Conservation (phyloP, 345 rosid species). For the Barbarea vulgaris region DNA sequence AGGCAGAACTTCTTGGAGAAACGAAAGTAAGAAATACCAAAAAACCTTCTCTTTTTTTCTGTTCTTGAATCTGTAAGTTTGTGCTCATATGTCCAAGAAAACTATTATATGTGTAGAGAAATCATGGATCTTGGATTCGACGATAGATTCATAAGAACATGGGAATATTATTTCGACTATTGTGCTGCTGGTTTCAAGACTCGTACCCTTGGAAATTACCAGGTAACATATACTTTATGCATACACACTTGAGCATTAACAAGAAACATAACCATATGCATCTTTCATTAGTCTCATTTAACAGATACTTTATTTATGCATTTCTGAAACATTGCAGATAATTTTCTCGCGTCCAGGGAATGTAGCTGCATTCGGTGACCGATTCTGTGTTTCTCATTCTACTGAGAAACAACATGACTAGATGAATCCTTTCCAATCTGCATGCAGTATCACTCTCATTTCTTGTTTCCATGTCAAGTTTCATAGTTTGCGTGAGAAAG, state of each 20-base stretch:
- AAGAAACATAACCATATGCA: background rate
- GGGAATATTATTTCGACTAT: conserved; percentile 94
- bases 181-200: conserved; percentile 87
- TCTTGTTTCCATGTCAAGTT: background rate
- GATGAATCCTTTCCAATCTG: background rate
- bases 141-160: conserved; percentile 74
- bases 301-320: background rate
- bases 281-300: background rate
- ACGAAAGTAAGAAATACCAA: conserved; percentile 47
- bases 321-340: conserved; percentile 38
- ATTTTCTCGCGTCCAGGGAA: conserved; percentile 81
- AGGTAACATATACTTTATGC: conserved; percentile 49
- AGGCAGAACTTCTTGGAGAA: conserved; percentile 72
- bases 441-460: background rate
- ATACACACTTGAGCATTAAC: background rate
- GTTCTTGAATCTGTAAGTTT: background rate
- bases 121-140: conserved; percentile 67
- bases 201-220: conserved; percentile 69
- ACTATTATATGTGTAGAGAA: conserved; percentile 45
- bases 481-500: conserved; percentile 3
- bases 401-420: background rate
- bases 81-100: background rate
- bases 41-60: background rate
- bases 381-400: too few species aligned
- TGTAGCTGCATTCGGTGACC: conserved; percentile 43